phyloP scores from a whole-genome alignment of 192 early-diverging fungal genomes.

The Backusella morwellensis region DNA sequence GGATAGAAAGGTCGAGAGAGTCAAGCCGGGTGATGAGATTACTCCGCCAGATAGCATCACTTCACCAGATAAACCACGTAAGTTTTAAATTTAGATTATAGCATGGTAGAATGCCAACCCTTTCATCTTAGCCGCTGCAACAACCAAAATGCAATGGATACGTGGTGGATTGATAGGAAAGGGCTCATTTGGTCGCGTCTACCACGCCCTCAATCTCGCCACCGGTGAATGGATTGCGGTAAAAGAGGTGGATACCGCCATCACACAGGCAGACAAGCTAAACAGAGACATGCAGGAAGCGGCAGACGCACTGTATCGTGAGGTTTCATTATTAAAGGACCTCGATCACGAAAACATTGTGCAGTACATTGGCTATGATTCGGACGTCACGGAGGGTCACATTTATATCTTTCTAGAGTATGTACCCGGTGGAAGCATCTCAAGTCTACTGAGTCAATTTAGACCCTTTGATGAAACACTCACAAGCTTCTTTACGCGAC shows the following conservation, averaged over 20 bases:
- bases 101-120: no score
- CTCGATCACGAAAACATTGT: conserved; percentile 91
- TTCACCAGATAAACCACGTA: not conserved
- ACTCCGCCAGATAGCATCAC: not conserved
- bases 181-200: conserved; percentile 79
- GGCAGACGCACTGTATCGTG: conserved; percentile 63
- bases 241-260: conserved; percentile 72
- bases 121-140: not conserved
- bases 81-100: not conserved
- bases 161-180: conserved; percentile 78
- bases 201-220: conserved; percentile 67
- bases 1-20: conserved; percentile 37
- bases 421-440: conserved; percentile 88
- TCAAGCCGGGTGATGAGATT: conserved; percentile 33
- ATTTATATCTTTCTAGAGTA: conserved; percentile 97
- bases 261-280: conserved; percentile 36
- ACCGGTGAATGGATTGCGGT: conserved; percentile 80
- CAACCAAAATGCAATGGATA: conserved; percentile 57
- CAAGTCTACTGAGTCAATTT: conserved; percentile 67
- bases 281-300: conserved; percentile 37
- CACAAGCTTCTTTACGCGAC: conserved; percentile 67
- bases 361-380: conserved; percentile 75
- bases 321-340: conserved; percentile 67
- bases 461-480: conserved; percentile 68
- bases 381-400: not conserved